Evolutionary conservation across 257 asterid species (phyloP).

Genomic region (Haberlea rhodopensis): DNA sequence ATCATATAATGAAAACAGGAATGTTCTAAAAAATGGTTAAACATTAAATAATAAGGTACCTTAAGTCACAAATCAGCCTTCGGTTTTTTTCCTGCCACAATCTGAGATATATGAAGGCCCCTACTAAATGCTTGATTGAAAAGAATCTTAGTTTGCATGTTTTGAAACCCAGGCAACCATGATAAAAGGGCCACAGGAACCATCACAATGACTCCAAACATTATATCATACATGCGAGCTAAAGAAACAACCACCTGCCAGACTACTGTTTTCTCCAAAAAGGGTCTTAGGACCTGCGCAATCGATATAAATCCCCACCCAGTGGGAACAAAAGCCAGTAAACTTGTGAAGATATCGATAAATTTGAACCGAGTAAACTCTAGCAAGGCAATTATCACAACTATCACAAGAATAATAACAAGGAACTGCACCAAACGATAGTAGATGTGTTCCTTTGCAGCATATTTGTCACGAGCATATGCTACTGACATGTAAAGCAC

Average conservation of each 20-base stretch:
- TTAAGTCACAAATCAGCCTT: conserved; percentile 61
- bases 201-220: conserved; percentile 93
- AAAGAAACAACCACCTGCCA: conserved; percentile 81
- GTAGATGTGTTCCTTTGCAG: conserved; percentile 94
- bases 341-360: conserved; percentile 75
- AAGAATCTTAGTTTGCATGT: conserved; percentile 97
- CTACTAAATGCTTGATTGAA: conserved; percentile 96
- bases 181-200: conserved; percentile 81
- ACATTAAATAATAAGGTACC: conserved; percentile 33
- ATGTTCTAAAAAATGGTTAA: conserved; percentile 15
- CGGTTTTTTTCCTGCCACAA: conserved; percentile 77
- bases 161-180: conserved; percentile 97
- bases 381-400: conserved; percentile 60
- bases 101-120: conserved; percentile 93
- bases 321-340: conserved; percentile 90
- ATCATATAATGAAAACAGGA: background rate
- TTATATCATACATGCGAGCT: conserved; percentile 80
- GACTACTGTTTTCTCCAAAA: conserved; percentile 52
- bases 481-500: conserved; percentile 54
- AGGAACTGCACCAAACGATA: conserved; percentile 99
- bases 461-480: conserved; percentile 79
- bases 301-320: conserved; percentile 89
- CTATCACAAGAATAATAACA: conserved; percentile 52
- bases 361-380: conserved; percentile 68
- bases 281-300: conserved; percentile 81